A percentile compares a stretch with the other conserved stretches of the same genome.
phyloP scores from a whole-genome alignment of 192 early-diverging fungal genomes.

The Coemansia sp. region DNA sequence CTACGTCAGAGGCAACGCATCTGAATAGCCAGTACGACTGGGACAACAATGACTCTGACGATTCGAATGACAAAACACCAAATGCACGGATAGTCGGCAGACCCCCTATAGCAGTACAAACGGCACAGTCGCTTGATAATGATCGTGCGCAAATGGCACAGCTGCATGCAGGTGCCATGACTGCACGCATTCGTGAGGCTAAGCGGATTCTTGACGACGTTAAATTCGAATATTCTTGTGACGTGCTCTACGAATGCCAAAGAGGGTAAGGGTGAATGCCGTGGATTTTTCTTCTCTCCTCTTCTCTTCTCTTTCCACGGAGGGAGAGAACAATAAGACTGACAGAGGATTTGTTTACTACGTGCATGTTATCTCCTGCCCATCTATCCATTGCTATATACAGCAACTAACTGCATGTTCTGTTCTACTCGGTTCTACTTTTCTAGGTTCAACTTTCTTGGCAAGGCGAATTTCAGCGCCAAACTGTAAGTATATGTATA shows the following conservation, averaged over 20 bases:
- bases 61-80: not conserved
- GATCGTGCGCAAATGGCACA: conserved; percentile 27
- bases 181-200: conserved; percentile 28
- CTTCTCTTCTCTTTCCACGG: not conserved
- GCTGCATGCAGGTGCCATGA: conserved; percentile 25
- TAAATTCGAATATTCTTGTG: conserved; percentile 45
- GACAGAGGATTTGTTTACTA: not conserved
- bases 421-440: not conserved
- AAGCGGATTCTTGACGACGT: conserved; percentile 36
- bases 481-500: conserved; percentile 42
- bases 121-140: not conserved
- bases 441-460: conserved; percentile 54
- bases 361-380: too few relatives aligned
- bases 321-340: too few relatives aligned
- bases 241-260: conserved; percentile 50
- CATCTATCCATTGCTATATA: too few relatives aligned
- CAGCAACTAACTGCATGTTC: not conserved
- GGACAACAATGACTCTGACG: not conserved
- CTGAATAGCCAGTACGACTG: not conserved
- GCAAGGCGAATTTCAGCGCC: conserved; percentile 49
- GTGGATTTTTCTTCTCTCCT: too few relatives aligned
- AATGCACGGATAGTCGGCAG: not conserved
- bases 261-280: conserved; percentile 55
- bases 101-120: not conserved
- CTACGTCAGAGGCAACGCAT: conserved; percentile 5